Conservation (phyloP, 75 land plant species). For the Sequoiadendron giganteum region DNA sequence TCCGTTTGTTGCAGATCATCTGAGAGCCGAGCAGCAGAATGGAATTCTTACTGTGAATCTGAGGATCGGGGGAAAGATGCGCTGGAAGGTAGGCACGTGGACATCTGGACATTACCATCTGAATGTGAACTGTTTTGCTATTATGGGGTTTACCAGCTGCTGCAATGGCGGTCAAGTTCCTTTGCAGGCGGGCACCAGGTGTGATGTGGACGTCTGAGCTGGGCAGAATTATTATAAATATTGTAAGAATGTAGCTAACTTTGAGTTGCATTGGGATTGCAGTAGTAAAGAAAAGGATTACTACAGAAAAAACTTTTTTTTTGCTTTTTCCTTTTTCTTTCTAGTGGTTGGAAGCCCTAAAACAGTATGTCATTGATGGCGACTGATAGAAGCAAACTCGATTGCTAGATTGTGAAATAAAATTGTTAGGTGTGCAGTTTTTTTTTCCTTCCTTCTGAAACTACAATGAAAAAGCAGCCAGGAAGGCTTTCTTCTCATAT, state of each 20-base stretch:
- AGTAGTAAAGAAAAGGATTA: not conserved
- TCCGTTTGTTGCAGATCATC: slow-evolving; percentile 33
- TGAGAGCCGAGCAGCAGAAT: slow-evolving; percentile 30
- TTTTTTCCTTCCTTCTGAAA: too few species aligned
- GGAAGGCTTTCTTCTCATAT: too few species aligned
- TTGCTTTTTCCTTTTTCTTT: not conserved
- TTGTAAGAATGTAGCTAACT: not conserved
- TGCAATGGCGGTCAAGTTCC: not conserved
- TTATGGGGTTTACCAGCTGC: slow-evolving; percentile 9
- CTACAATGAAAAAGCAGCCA: too few species aligned
- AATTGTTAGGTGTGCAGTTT: too few species aligned
- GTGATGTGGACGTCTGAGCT: slow-evolving; percentile 1
- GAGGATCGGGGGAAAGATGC: slow-evolving; percentile 33
- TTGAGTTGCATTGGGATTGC: not conserved
- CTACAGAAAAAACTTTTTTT: not conserved
- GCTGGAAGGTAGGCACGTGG: slow-evolving; percentile 39
- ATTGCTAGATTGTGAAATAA: too few species aligned
- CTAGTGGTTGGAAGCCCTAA: not conserved
- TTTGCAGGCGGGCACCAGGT: slow-evolving; percentile 8
- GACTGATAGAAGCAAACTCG: too few species aligned
- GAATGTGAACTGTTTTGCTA: slow-evolving; percentile 39
- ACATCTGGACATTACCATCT: slow-evolving; percentile 20
- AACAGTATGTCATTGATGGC: too few species aligned
- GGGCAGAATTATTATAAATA: not conserved
- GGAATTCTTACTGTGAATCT: slow-evolving; percentile 40